Evolutionary conservation across 2,329 filamentous ascomycete genomes (phyloP).

Genomic region (Microascus cirrosus): DNA sequence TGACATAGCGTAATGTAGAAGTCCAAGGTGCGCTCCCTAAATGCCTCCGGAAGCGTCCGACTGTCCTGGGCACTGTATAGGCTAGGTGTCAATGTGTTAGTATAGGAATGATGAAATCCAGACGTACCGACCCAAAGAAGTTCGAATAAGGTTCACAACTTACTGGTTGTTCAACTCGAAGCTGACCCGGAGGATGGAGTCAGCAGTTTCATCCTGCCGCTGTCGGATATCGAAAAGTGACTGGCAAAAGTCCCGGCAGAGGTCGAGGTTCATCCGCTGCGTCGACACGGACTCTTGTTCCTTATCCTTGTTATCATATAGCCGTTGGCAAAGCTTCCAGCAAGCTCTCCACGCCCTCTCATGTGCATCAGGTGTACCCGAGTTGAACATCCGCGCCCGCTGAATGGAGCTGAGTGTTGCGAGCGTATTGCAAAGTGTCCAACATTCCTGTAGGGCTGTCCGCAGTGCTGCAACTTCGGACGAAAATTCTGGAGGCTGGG

Average conservation of each 20-base stretch:
- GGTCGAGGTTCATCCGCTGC: constrained; percentile 59
- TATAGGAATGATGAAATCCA: not conserved
- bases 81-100: constrained; percentile 19
- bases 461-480: constrained; percentile 56
- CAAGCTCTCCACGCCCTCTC: constrained; percentile 89
- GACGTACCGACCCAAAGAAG: not conserved
- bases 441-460: constrained; percentile 75
- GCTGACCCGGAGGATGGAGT: constrained; percentile 82
- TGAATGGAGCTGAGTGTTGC: constrained; percentile 78
- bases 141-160: constrained; percentile 13
- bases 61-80: constrained; percentile 83
- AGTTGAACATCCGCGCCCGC: constrained; percentile 66
- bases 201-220: constrained; percentile 64
- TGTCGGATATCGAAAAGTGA: constrained; percentile 77
- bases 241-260: constrained; percentile 88
- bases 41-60: constrained; percentile 70
- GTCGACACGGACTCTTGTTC: constrained; percentile 56
- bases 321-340: constrained; percentile 82
- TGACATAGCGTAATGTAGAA: constrained; percentile 94
- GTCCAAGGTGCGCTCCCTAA: constrained; percentile 80
- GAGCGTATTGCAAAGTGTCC: constrained; percentile 87
- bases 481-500: not conserved
- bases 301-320: constrained; percentile 74
- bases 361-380: constrained; percentile 63
- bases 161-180: constrained; percentile 91